Evolutionary conservation across 805 yeast species (phyloP), one percentile per base, ranked within the genome.

Genomic region (Saturnispora besseyi): DNA sequence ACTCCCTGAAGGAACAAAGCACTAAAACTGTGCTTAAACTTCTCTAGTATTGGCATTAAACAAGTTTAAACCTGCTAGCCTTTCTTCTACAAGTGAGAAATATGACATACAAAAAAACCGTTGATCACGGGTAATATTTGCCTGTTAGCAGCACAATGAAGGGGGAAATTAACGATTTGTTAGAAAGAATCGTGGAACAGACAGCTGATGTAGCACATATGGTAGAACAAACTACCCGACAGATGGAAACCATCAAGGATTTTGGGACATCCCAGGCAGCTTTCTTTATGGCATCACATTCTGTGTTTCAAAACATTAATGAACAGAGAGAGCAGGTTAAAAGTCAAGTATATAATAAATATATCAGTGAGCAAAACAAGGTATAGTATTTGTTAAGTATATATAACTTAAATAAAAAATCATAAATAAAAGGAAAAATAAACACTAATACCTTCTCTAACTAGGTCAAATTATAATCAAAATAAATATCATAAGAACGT

Each of bases 271-370:
- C 59, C 10, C 67, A 63, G 38, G 56, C 65, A 2, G 57, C 61
- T 5, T 53, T 60, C 42, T 59, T 64, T 38, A 63, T 63, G 64
- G 57, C 63, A 26, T 57, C 67, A 7, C 65, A 63, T 53, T 54
- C 61, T 1, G 62, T 62, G 5, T 63, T 61, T 44, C 66, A 63
- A 43, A 53, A 53, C 3, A 41, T 61, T 8, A 62, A 60, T 32
- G 65, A 62, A 42, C 54, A 55, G 44, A 60, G 59, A 29, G 64
- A 62, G 44, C 22, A 22, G 13, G 30, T n/a, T 24, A 38, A 38
- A 13, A 24, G n/a, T 11, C 7, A 38, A 26, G 24, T 24, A 15
- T 22, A 10, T 24, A 24, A 24, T 5, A 26, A 22, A 38, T 38
- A 22, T 38, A n/a, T n/a, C 18, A 38, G 13, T 22, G n/a, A 38